Conservation (phyloP, 73 alveolate genomes). For the Tetrahymena malaccensis region DNA sequence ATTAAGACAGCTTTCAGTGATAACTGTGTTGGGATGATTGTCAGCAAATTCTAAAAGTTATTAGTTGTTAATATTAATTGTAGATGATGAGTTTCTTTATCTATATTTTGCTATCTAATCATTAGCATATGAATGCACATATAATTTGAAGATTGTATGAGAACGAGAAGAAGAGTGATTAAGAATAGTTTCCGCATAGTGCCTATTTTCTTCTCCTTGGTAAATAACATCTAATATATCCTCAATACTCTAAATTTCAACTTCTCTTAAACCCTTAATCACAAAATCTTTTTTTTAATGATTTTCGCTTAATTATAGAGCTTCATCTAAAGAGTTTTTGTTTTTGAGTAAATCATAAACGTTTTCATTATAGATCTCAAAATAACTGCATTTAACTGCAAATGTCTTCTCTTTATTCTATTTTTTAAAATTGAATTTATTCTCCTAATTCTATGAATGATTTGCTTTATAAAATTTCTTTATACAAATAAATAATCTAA, state of each 20-base stretch:
- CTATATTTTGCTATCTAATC: background rate
- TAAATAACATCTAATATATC: constrained; percentile 57
- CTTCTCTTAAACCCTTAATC: constrained; percentile 65
- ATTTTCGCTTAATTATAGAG: constrained; percentile 43
- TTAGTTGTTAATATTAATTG: background rate
- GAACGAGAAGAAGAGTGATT: constrained; percentile 72
- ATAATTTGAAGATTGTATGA: constrained; percentile 67
- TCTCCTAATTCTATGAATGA: background rate
- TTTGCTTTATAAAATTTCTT: too few relatives aligned
- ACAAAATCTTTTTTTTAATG: constrained; percentile 63
- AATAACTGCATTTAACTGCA: constrained; percentile 78
- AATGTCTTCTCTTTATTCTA: background rate
- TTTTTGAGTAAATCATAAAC: constrained; percentile 87
- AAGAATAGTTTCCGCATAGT: constrained; percentile 77
- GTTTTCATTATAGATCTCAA: constrained; percentile 94
- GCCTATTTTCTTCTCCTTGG: constrained; percentile 72
- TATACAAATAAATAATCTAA: too few relatives aligned
- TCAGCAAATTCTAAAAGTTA: constrained; percentile 1
- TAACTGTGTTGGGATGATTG: constrained; percentile 11
- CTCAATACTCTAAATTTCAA: constrained; percentile 51
- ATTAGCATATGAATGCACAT: constrained; percentile 32
- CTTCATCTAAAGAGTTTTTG: constrained; percentile 53
- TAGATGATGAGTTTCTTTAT: background rate
- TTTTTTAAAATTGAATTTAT: background rate
- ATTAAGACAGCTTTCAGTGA: constrained; percentile 46